Conservation (phyloP, 495 filamentous ascomycete genomes). For the Schizothecium vesticola region DNA sequence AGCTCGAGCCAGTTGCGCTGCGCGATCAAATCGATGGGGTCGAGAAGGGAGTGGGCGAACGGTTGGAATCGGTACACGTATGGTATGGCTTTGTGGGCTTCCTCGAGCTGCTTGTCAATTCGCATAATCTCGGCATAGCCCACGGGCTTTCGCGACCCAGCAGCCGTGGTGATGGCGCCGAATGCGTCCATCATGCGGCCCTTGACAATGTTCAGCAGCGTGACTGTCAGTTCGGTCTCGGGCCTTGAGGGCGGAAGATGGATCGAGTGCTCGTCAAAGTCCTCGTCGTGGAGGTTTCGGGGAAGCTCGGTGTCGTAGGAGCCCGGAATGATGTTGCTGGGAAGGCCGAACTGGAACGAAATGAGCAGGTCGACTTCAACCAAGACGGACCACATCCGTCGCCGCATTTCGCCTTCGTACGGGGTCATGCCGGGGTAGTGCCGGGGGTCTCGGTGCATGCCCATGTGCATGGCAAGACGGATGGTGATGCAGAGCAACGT, state of each 20-base stretch:
- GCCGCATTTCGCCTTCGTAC: slow-evolving; percentile 34
- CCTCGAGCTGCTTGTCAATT: slow-evolving; percentile 28
- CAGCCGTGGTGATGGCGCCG: slow-evolving; percentile 18
- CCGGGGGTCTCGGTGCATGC: slow-evolving; percentile 35
- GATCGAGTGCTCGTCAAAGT: slow-evolving; percentile 27
- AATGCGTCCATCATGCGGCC: slow-evolving; percentile 22
- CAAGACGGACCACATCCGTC: slow-evolving; percentile 32
- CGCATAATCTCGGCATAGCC: slow-evolving; percentile 29
- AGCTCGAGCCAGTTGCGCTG: slow-evolving; percentile 30
- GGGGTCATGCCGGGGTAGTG: slow-evolving; percentile 33
- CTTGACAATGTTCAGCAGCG: slow-evolving; percentile 24
- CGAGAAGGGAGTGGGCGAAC: slow-evolving; percentile 19
- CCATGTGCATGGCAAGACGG: slow-evolving; percentile 38
- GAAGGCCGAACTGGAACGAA: slow-evolving; percentile 29
- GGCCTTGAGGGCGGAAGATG: slow-evolving; percentile 35
- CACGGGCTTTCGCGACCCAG: slow-evolving; percentile 19
- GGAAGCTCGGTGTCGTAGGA: slow-evolving; percentile 34
- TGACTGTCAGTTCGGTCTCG: slow-evolving; percentile 28
- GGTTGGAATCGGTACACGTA: slow-evolving; percentile 16
- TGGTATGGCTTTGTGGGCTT: slow-evolving; percentile 22
- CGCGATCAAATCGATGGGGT: slow-evolving; percentile 29
- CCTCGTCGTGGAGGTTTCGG: slow-evolving; percentile 34
- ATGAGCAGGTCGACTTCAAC: slow-evolving; percentile 25
- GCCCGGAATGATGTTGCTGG: slow-evolving; percentile 20
- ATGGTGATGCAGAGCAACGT: slow-evolving; percentile 34